A percentile compares a stretch with the other conserved stretches of the same genome.
Evolutionary conservation across 768 basidiomycete genomes (phyloP).

Genomic region (Hygrocybe coccinea): DNA sequence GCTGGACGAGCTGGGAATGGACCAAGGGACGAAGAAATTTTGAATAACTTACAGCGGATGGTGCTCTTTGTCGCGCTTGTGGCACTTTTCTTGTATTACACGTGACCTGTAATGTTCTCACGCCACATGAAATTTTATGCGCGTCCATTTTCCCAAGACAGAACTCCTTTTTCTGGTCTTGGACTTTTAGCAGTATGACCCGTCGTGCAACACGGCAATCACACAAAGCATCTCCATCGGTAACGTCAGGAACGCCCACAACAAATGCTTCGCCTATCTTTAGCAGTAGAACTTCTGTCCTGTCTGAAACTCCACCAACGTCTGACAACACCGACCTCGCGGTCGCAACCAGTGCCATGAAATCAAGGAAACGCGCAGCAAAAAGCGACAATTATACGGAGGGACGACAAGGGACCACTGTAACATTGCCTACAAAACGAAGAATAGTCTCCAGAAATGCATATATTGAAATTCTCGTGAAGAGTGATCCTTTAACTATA

Average conservation of each 20-base stretch:
- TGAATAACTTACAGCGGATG: slow-evolving; percentile 30
- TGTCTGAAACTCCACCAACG: slow-evolving; percentile 49
- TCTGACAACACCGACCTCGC: slow-evolving; percentile 41
- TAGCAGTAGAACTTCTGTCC: slow-evolving; percentile 42
- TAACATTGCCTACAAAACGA: slow-evolving; percentile 22
- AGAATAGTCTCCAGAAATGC: slow-evolving; percentile 31
- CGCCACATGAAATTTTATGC: not conserved
- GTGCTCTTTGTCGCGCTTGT: not conserved
- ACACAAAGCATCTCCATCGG: not conserved
- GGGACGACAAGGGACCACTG: slow-evolving; percentile 11
- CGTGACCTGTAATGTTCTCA: slow-evolving; percentile 1
- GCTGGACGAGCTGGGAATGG: slow-evolving; percentile 35
- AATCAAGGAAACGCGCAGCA: slow-evolving; percentile 5
- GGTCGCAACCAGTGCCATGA: not conserved
- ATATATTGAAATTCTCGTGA: slow-evolving; percentile 32
- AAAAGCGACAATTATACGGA: slow-evolving; percentile 17
- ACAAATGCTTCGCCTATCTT: slow-evolving; percentile 48
- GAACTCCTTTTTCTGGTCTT: not conserved
- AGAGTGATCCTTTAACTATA: slow-evolving; percentile 17
- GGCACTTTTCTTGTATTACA: not conserved
- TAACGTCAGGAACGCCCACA: slow-evolving; percentile 18
- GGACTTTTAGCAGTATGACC: not conserved
- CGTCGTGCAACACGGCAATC: not conserved
- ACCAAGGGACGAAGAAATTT: slow-evolving; percentile 42
- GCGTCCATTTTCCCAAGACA: not conserved